A percentile compares a stretch with the other conserved stretches of the same genome.
phyloP scores from a whole-genome alignment of 2,329 filamentous ascomycete species.

The Trichoderma afroharzianum region DNA sequence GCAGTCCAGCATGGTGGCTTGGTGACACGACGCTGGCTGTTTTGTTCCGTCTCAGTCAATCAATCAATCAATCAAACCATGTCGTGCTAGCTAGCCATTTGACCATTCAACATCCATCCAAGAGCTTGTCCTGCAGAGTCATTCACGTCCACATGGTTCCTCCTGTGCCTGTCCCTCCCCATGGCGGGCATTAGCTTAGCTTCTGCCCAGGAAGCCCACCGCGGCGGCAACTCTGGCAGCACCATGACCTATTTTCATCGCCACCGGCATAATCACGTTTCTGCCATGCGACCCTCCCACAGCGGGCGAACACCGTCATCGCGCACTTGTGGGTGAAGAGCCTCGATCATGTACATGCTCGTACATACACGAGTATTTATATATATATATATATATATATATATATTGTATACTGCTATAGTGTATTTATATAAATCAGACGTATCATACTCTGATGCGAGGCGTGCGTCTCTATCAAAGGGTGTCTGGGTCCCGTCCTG shows the following conservation, averaged over 20 bases:
- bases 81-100: not conserved
- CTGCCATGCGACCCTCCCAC: constrained; percentile 4
- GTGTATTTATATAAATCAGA: not conserved
- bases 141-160: not conserved
- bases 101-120: not conserved
- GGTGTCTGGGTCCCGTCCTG: not conserved
- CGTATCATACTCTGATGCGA: not conserved
- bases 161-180: not conserved
- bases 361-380: not conserved
- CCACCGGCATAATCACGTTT: not conserved
- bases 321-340: not conserved
- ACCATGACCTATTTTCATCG: not conserved
- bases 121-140: not conserved
- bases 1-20: not conserved
- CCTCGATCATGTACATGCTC: not conserved
- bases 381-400: not conserved
- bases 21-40: not conserved
- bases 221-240: not conserved
- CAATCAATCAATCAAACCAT: not conserved
- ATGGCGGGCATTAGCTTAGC: not conserved
- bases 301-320: not conserved
- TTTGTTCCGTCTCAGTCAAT: not conserved
- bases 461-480: not conserved
- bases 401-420: not conserved
- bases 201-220: not conserved